Percentiles rank a stretch among this genome's conserved stretches.
Conservation (phyloP, 2,329 filamentous ascomycete genomes). For the Grosmannia clavigera region DNA sequence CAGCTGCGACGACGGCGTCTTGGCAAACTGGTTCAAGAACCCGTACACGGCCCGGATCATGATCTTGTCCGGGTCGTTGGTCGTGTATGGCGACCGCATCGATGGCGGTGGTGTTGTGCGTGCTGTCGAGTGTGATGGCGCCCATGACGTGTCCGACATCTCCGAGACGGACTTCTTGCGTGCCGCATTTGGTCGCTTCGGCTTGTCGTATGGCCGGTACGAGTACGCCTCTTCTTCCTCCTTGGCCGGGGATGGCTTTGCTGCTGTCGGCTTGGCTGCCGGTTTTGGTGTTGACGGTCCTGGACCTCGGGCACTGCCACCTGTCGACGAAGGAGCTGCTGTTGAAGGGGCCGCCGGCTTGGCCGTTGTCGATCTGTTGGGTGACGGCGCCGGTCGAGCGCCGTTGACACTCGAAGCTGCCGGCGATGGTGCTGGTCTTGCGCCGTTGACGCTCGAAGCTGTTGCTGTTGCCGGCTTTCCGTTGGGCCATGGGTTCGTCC, state of each 20-base stretch:
- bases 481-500: conserved; percentile 57
- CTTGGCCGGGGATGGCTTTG: neutral
- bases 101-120: conserved; percentile 75
- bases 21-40: conserved; percentile 80
- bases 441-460: neutral
- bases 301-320: neutral
- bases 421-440: conserved; percentile 10
- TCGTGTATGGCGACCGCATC: conserved; percentile 65
- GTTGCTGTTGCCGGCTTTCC: conserved; percentile 32
- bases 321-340: neutral
- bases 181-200: conserved; percentile 34
- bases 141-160: conserved; percentile 76
- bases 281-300: neutral
- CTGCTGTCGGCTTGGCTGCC: neutral
- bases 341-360: neutral
- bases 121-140: conserved; percentile 70
- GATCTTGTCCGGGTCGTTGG: conserved; percentile 89
- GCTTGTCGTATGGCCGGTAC: conserved; percentile 65
- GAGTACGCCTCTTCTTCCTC: conserved; percentile 55
- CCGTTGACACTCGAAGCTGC: neutral
- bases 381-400: neutral
- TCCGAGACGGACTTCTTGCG: conserved; percentile 57
- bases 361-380: neutral
- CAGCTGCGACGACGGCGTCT: conserved; percentile 82
- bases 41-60: conserved; percentile 86